Evolutionary conservation across 306 rosid genomes (phyloP), one percentile per base, ranked within the genome.

Genomic region (Datisca glomerata): DNA sequence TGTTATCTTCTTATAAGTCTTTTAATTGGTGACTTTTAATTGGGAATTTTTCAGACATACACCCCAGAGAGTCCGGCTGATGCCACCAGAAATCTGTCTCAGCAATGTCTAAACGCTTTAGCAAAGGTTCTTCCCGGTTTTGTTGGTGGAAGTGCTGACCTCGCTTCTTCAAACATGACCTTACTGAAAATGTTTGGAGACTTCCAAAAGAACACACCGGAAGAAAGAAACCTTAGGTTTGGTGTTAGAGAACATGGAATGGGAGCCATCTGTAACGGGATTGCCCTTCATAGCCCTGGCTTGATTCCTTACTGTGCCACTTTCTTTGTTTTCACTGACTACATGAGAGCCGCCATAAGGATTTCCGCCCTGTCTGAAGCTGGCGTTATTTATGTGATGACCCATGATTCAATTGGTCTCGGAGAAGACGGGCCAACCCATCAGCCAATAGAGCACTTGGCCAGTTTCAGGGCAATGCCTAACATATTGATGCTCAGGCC

Each of bases 371-470:
- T 89, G 32, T 52, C 74, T 3, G 81, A 65, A 53, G 61, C 86
- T 6, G 55, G 95, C 38, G 98, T 89, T 8, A 84, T 89, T 50
- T 80, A 89, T 16, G 84, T 89, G 39, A 89, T 89, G 98, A 89
- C 98, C 41, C 98, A 89, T 2, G 98, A 89, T 64, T 89, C 98
- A 3, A 91, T 91, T 28, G 98, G 98, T 28, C 96, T 91, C 3
- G 98, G 98, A 59, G 98, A 91, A 70, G 98, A 91, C 44, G 98
- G 98, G 1, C 98, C 98, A n/a, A 91, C 98, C 65, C 98, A 91
- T 60, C 98, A 91, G 51, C 98, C 98, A 10, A 62, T 91, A 19
- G 98, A 91, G 69, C 98, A 91, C 55, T 46, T 91, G 47, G 98
- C 98, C 41, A 91, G 98, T 66, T 84, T 91, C 76, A 74, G 98